These are phyloP conservation scores for Hortaea werneckii DNA, from an alignment of 2,329 filamentous ascomycete genomes.

Conservation along the genomic window DNA sequence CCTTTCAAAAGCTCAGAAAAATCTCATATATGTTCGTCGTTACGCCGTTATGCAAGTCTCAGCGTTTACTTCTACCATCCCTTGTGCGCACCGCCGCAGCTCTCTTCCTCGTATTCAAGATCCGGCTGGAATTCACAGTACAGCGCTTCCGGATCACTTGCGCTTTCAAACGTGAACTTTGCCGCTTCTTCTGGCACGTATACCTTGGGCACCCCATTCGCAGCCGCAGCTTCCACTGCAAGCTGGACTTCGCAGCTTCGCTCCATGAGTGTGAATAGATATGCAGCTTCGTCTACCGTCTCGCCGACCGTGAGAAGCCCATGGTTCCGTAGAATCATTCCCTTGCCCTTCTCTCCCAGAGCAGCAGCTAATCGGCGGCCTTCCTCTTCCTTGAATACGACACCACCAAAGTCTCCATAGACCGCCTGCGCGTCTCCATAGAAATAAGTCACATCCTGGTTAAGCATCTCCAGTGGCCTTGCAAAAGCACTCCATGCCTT, in stretches of 20 bases:
- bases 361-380: constrained; percentile 53
- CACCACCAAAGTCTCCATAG: constrained; percentile 53
- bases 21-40: too few species aligned
- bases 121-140: constrained; percentile 46
- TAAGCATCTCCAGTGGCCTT: constrained; percentile 58
- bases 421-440: constrained; percentile 54
- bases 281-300: constrained; percentile 67
- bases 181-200: constrained; percentile 48
- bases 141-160: constrained; percentile 37
- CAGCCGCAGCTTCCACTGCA: constrained; percentile 55
- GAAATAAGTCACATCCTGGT: constrained; percentile 56
- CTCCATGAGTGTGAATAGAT: constrained; percentile 59
- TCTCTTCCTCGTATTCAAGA: constrained; percentile 30
- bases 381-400: constrained; percentile 54
- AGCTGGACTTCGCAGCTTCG: constrained; percentile 59
- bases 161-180: constrained; percentile 42
- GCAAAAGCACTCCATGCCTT: constrained; percentile 60
- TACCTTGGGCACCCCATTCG: constrained; percentile 41
- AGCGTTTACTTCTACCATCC: background rate
- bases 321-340: constrained; percentile 59
- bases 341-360: constrained; percentile 52
- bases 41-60: too few species aligned
- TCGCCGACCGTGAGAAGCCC: constrained; percentile 59
- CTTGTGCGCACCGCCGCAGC: constrained; percentile 17
- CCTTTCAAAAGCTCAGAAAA: too few species aligned